These are phyloP conservation scores for Boletales sp. DNA, from an alignment of 768 basidiomycete species.

Conservation along the genomic window DNA sequence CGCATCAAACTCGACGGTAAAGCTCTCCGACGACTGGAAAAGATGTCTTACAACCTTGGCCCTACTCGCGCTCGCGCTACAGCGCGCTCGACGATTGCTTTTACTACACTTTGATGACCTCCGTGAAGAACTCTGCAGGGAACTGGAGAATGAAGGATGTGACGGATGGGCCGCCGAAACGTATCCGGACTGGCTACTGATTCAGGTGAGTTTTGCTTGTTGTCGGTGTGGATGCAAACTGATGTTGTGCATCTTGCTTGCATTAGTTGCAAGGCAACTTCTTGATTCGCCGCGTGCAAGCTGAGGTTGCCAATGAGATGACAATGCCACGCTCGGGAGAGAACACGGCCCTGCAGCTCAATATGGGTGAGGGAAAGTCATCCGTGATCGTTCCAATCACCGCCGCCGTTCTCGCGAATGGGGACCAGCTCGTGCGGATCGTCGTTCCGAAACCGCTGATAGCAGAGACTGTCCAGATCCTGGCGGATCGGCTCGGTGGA, in stretches of 20 bases:
- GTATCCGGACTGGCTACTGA: not conserved
- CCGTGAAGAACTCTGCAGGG: too few relatives aligned
- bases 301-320: not conserved
- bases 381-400: conserved; percentile 39
- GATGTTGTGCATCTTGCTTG: not conserved
- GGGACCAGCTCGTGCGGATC: conserved; percentile 33
- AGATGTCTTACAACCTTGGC: conserved; percentile 13
- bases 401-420: conserved; percentile 38
- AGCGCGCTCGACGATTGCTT: conserved; percentile 6
- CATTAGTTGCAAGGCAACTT: not conserved
- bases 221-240: not conserved
- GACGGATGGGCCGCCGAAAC: not conserved
- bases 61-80: conserved; percentile 25
- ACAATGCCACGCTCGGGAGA: not conserved
- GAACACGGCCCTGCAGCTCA: not conserved
- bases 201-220: too few relatives aligned
- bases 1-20: conserved; percentile 13
- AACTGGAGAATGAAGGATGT: too few relatives aligned
- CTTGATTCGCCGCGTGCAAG: not conserved
- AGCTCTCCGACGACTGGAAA: too few relatives aligned
- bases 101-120: too few relatives aligned
- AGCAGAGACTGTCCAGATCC: too few relatives aligned
- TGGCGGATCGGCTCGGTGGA: too few relatives aligned
- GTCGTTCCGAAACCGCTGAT: too few relatives aligned
- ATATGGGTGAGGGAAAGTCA: too few relatives aligned